Evolutionary conservation across 352 stramenopile species (phyloP), one percentile per base, ranked within the genome.

Genomic region (Phytophthora multivora): DNA sequence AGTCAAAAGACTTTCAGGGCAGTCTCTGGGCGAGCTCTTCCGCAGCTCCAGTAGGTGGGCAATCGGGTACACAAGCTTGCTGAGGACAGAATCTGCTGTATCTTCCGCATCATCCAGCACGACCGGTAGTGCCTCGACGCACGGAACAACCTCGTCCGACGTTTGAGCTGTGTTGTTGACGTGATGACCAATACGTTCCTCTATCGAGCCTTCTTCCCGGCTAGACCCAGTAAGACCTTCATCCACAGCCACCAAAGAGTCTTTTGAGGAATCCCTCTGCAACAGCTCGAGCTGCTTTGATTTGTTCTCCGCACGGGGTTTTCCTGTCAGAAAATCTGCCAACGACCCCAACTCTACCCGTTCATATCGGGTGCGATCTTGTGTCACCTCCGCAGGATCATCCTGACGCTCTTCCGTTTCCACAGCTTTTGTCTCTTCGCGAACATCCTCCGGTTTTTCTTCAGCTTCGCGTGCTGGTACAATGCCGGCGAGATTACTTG

Each of bases 291-390:
- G n/a, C 28, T 66, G 21, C 5, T 57, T 13, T 2, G 13, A 15
- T 28, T 51, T 18, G 8, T 50, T 19, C 6, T 59, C 54, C 6
- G 47, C 8, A 31, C 38, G 12, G 1, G 39, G 12, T 12, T 48
- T 66, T 51, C 69, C 55, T 13, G 59, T 52, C 16, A 77, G 43
- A 28, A 63, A 61, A 31, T 74, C 64, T 42, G 59, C 69, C 5
- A 77, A 36, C 7, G 69, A 77, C 28, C 69, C 69, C 21, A 77
- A 35, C 45, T 77, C 64, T 16, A 74, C 64, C 7, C 69, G 69
- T 3, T 68, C 59, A 31, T 63, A 63, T 38, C 59, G 45, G 57
- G 59, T 42, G 7, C 64, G 64, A 47, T 63, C 59, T 42, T 25
- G 26, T 8, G 3, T 13, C 18, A 18, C 12, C 23, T 51, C 41